Percentiles rank a stretch among this genome's conserved stretches.
phyloP scores from a whole-genome alignment of 495 filamentous ascomycete species.

The Poronia punctata region DNA sequence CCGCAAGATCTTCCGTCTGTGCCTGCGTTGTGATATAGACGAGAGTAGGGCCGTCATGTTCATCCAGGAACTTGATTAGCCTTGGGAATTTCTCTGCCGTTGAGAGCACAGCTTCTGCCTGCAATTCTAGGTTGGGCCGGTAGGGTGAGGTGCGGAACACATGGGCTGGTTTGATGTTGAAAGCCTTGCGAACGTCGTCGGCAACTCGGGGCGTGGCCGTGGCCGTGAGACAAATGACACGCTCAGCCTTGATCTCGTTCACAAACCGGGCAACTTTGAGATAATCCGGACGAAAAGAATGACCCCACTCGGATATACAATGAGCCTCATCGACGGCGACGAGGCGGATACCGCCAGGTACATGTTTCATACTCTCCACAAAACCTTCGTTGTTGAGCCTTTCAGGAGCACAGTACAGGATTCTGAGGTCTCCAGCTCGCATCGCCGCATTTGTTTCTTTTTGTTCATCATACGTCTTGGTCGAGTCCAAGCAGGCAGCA shows the following conservation, averaged over 20 bases:
- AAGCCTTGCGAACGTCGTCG: conserved; percentile 45
- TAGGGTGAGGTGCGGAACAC: conserved; percentile 53
- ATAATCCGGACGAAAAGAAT: conserved; percentile 53
- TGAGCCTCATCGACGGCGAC: conserved; percentile 55
- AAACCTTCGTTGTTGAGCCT: conserved; percentile 53
- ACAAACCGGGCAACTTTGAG: conserved; percentile 53
- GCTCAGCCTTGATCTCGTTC: conserved; percentile 48
- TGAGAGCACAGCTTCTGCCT: conserved; percentile 37
- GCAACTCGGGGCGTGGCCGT: conserved; percentile 51
- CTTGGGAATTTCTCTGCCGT: conserved; percentile 35
- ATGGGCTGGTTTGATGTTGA: conserved; percentile 38
- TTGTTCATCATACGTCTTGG: conserved; percentile 38
- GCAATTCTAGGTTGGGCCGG: conserved; percentile 46
- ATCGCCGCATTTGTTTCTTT: conserved; percentile 39
- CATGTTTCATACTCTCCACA: conserved; percentile 43
- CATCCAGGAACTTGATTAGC: conserved; percentile 40
- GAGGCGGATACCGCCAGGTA: conserved; percentile 47
- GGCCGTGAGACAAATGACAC: conserved; percentile 51
- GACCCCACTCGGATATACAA: conserved; percentile 57
- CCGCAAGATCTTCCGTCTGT: conserved; percentile 41
- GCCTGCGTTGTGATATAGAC: conserved; percentile 50
- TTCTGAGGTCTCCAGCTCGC: conserved; percentile 35
- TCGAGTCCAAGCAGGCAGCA: conserved; percentile 49
- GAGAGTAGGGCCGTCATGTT: conserved; percentile 46
- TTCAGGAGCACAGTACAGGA: conserved; percentile 55